A percentile compares a stretch with the other conserved stretches of the same genome.
phyloP scores from a whole-genome alignment of 2,329 filamentous ascomycete species.

The Fusarium papillatum region DNA sequence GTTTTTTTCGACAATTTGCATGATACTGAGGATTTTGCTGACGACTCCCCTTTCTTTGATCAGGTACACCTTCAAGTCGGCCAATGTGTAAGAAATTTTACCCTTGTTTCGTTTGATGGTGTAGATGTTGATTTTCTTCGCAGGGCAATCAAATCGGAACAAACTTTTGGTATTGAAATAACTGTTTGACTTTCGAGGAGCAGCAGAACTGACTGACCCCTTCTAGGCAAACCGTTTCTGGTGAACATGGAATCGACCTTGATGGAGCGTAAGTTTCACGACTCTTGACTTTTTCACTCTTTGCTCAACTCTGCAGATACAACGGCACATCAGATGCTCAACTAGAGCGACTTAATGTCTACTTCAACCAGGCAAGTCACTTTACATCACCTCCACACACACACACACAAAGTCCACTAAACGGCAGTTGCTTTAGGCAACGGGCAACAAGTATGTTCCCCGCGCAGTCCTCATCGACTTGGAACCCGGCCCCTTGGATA shows the following conservation, averaged over 20 bases:
- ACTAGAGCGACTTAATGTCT: conserved; percentile 99
- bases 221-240: conserved; percentile 79
- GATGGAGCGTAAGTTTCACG: conserved; percentile 79
- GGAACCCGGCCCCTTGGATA: conserved; percentile 99
- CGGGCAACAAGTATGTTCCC: conserved; percentile 98
- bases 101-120: conserved; percentile 44
- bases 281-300: background rate
- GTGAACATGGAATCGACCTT: conserved; percentile 96
- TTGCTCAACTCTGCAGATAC: conserved; percentile 57
- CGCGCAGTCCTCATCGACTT: conserved; percentile 99
- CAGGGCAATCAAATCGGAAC: conserved; percentile 99
- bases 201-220: conserved; percentile 2
- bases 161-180: conserved; percentile 80
- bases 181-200: background rate
- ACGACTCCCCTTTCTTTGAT: conserved; percentile 57
- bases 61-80: conserved; percentile 99
- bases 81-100: conserved; percentile 83
- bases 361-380: conserved; percentile 83
- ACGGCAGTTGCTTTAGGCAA: conserved; percentile 70
- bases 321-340: conserved; percentile 98
- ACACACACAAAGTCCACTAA: conserved; percentile 3
- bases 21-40: conserved; percentile 54
- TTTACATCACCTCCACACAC: background rate
- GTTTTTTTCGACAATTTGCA: conserved; percentile 48
- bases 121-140: conserved; percentile 37